Evolutionary conservation across 2,329 filamentous ascomycete genomes (phyloP).

Genomic region (Dactylellina cionopaga): DNA sequence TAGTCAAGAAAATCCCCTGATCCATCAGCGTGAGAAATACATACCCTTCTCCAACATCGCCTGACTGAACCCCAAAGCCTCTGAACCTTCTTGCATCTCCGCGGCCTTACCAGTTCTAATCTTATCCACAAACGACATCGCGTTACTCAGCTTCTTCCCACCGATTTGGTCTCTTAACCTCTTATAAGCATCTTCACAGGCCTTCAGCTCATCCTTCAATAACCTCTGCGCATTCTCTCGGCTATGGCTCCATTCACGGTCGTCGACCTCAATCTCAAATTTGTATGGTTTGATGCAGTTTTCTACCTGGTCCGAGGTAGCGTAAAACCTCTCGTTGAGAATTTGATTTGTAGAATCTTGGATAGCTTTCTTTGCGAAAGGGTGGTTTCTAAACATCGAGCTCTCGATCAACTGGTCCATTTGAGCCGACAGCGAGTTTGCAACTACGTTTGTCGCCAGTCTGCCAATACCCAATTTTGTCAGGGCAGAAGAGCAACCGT

Average conservation of each 20-base stretch:
- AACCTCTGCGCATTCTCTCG: conserved; percentile 82
- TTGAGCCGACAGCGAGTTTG: conserved; percentile 83
- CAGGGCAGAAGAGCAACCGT: conserved; percentile 86
- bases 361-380: conserved; percentile 92
- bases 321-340: conserved; percentile 92
- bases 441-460: conserved; percentile 89
- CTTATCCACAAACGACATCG: conserved; percentile 89
- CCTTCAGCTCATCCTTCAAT: conserved; percentile 85
- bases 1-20: too few relatives aligned
- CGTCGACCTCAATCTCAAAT: conserved; percentile 94
- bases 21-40: conserved; percentile 55
- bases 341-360: conserved; percentile 89
- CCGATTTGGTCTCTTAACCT: conserved; percentile 80
- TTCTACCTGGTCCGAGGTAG: conserved; percentile 96
- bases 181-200: conserved; percentile 82
- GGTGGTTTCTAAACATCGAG: conserved; percentile 88
- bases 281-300: conserved; percentile 99
- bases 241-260: conserved; percentile 85
- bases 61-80: conserved; percentile 80
- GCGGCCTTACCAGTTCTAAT: conserved; percentile 80
- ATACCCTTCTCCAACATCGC: conserved; percentile 83
- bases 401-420: conserved; percentile 80
- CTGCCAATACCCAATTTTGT: conserved; percentile 95
- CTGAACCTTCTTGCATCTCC: conserved; percentile 84
- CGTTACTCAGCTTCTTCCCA: conserved; percentile 85